Evolutionary conservation across 108 stramenopile species (phyloP).

Genomic region (Parietichytrium sp.): DNA sequence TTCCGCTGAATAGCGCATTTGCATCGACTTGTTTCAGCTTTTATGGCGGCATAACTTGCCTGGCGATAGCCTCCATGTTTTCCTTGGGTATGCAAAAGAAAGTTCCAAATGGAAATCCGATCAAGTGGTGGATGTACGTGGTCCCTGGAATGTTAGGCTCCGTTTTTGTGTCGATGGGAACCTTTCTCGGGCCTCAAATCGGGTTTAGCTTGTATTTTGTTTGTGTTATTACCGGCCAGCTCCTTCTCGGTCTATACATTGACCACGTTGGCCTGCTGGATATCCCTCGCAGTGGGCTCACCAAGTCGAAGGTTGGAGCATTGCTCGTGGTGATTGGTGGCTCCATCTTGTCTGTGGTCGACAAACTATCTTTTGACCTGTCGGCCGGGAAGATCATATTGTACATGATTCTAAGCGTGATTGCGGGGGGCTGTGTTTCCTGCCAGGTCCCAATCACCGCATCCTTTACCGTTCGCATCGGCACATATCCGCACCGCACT

Average conservation of each 20-base stretch:
- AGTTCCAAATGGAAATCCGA: not conserved
- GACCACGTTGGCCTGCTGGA: slow-evolving; percentile 25
- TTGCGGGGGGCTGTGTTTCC: not conserved
- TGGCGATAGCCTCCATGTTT: not conserved
- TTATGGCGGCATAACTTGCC: not conserved
- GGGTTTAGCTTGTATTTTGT: not conserved
- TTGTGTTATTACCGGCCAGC: not conserved
- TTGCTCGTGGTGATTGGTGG: slow-evolving; percentile 11
- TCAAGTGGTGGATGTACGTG: not conserved
- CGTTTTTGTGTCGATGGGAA: not conserved
- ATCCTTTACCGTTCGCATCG: not conserved
- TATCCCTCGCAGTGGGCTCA: not conserved
- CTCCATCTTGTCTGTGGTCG: not conserved
- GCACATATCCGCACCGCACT: not conserved
- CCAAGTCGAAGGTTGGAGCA: not conserved
- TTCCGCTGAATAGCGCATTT: slow-evolving; percentile 4
- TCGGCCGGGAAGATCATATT: not conserved
- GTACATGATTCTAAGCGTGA: not conserved
- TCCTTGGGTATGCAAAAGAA: not conserved
- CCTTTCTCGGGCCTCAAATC: not conserved
- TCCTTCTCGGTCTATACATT: not conserved
- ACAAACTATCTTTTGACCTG: slow-evolving; percentile 10
- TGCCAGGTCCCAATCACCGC: slow-evolving; percentile 21
- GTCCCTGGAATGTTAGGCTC: not conserved
- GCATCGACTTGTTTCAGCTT: not conserved